Evolutionary conservation across 345 rosid genomes (phyloP).

Genomic region (Aethionema arabicum): DNA sequence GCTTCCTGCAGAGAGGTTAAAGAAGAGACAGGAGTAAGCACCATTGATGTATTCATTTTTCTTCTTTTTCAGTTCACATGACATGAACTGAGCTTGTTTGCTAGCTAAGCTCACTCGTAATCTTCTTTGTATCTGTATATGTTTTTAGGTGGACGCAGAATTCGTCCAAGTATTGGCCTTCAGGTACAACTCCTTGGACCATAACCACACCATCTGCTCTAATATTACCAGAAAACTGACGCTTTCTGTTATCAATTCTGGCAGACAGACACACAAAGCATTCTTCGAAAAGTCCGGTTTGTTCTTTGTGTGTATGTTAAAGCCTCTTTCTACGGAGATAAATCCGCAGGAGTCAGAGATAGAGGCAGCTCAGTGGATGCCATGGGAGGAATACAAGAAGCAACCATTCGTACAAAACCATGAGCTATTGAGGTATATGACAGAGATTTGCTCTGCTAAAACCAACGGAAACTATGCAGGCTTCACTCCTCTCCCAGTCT

Average conservation of each 20-base stretch:
- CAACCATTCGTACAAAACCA: slow-evolving; percentile 39
- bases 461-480: slow-evolving; percentile 36
- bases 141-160: slow-evolving; percentile 65
- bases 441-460: slow-evolving; percentile 41
- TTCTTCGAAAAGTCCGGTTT: slow-evolving; percentile 66
- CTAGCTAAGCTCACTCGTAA: slow-evolving; percentile 1
- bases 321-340: slow-evolving; percentile 66
- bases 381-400: slow-evolving; percentile 43
- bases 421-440: slow-evolving; percentile 38
- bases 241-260: slow-evolving; percentile 11
- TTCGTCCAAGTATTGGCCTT: slow-evolving; percentile 75
- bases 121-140: slow-evolving; percentile 1
- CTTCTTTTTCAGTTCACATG: background rate
- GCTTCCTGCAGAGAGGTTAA: slow-evolving; percentile 89
- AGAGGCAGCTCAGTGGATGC: slow-evolving; percentile 89
- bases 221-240: slow-evolving; percentile 11
- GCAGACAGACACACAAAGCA: slow-evolving; percentile 70
- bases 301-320: slow-evolving; percentile 60
- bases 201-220: slow-evolving; percentile 7
- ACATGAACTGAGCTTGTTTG: slow-evolving; percentile 10
- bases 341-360: slow-evolving; percentile 73
- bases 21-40: slow-evolving; percentile 91
- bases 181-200: slow-evolving; percentile 47
- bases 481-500: slow-evolving; percentile 35
- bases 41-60: background rate